These are phyloP conservation scores for Kazachstania kunashirensis DNA, from an alignment of 805 yeast genomes.

Conservation along the genomic window DNA sequence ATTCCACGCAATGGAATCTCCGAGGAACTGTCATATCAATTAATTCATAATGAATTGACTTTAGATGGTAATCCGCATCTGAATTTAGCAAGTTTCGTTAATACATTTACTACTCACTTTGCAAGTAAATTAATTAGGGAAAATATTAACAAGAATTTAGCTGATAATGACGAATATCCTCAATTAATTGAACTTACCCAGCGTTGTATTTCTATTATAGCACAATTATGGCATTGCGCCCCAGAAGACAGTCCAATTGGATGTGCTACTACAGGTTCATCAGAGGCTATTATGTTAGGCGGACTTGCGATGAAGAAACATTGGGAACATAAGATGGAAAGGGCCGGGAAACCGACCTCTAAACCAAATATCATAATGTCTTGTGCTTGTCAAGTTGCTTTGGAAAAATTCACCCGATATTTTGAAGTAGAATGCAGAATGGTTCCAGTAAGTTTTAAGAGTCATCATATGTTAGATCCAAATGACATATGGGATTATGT, in stretches of 20 bases:
- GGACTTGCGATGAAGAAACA: constrained; percentile 85
- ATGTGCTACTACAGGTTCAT: constrained; percentile 87
- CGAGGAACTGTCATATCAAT: constrained; percentile 44
- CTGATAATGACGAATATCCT: constrained; percentile 92
- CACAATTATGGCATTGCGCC: constrained; percentile 75
- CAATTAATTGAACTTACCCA: constrained; percentile 68
- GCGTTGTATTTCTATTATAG: constrained; percentile 72
- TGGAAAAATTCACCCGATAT: constrained; percentile 88
- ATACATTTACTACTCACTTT: constrained; percentile 52
- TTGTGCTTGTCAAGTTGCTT: constrained; percentile 84
- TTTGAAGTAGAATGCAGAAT: constrained; percentile 83
- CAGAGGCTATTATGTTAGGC: constrained; percentile 89
- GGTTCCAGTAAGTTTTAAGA: constrained; percentile 51
- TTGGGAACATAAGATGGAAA: constrained; percentile 66
- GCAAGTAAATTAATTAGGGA: constrained; percentile 49
- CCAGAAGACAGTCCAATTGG: constrained; percentile 47
- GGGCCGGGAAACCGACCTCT: constrained; percentile 46
- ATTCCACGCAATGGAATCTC: constrained; percentile 51
- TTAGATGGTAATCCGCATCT: constrained; percentile 79
- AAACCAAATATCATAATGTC: constrained; percentile 89
- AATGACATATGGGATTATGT: constrained; percentile 49
- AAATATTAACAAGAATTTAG: constrained; percentile 77
- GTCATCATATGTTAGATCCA: constrained; percentile 57
- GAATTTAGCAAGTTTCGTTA: constrained; percentile 84
- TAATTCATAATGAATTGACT: constrained; percentile 62